Conservation (phyloP, 2,329 filamentous ascomycete species). For the Cercospora sp. region DNA sequence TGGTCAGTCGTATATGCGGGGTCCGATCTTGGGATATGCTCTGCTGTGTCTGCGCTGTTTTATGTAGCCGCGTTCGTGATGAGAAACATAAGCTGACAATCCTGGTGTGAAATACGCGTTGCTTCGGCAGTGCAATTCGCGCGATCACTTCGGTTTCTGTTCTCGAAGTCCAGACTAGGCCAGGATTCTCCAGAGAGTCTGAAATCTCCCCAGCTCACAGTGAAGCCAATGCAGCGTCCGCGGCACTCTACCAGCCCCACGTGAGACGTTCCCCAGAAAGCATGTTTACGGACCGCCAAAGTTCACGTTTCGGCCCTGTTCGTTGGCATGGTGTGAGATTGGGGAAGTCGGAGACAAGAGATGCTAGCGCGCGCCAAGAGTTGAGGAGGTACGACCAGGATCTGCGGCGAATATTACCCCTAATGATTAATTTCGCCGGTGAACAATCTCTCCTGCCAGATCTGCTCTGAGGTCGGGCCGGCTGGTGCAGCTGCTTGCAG, state of each 20-base stretch:
- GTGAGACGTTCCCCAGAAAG: conserved; percentile 1
- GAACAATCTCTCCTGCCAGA: neutral
- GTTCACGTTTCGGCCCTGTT: neutral
- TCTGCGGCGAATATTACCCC: neutral
- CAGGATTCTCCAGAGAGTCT: neutral
- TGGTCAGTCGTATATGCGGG: neutral
- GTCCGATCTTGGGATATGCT: neutral
- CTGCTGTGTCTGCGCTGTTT: neutral
- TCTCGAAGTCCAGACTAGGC: neutral
- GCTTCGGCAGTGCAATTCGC: neutral
- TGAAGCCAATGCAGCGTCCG: neutral
- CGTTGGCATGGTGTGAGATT: neutral
- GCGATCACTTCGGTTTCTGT: neutral
- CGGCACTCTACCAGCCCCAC: neutral
- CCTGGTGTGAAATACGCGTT: neutral
- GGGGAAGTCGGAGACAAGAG: neutral
- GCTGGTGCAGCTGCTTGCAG: neutral
- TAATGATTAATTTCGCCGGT: neutral
- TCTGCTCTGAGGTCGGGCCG: neutral
- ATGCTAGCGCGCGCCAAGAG: neutral
- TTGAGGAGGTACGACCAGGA: neutral
- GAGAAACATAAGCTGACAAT: neutral
- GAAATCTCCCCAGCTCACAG: neutral
- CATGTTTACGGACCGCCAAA: neutral
- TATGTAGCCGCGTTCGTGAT: neutral